Conservation (phyloP, 805 yeast genomes). For the Pichia exigua region DNA sequence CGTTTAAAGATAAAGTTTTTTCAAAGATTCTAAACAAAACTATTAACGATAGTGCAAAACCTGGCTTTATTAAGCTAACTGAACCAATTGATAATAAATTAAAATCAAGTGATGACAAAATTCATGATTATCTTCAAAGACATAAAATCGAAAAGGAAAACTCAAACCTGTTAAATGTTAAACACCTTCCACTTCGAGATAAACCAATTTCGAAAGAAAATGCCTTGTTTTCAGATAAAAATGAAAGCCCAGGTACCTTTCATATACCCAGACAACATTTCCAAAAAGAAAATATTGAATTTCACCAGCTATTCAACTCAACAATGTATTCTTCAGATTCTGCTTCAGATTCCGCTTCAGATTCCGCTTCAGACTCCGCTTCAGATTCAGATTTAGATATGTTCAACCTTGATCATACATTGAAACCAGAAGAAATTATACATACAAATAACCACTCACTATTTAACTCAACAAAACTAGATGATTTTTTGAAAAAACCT, state of each 20-base stretch:
- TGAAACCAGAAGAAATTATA: neutral
- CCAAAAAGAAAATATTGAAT: neutral
- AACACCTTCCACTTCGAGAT: neutral
- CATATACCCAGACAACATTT: slow-evolving; percentile 1
- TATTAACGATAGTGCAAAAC: neutral
- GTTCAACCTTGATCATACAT: neutral
- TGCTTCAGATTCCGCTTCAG: neutral
- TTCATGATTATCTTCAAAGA: neutral
- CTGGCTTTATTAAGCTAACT: neutral
- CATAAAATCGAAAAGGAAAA: neutral
- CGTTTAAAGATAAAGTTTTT: neutral
- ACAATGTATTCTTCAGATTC: neutral
- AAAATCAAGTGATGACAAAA: neutral
- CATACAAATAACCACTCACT: neutral
- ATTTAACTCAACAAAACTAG: neutral
- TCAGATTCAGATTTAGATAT: neutral
- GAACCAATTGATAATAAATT: no score
- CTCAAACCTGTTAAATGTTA: neutral
- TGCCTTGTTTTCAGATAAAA: neutral
- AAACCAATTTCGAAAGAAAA: neutral
- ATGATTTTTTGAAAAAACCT: neutral
- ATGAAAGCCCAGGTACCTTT: neutral
- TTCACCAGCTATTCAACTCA: neutral
- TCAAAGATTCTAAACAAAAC: neutral
- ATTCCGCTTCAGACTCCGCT: neutral